Conservation (phyloP, 1,139 yeast species). For the Candida gigantensis region DNA sequence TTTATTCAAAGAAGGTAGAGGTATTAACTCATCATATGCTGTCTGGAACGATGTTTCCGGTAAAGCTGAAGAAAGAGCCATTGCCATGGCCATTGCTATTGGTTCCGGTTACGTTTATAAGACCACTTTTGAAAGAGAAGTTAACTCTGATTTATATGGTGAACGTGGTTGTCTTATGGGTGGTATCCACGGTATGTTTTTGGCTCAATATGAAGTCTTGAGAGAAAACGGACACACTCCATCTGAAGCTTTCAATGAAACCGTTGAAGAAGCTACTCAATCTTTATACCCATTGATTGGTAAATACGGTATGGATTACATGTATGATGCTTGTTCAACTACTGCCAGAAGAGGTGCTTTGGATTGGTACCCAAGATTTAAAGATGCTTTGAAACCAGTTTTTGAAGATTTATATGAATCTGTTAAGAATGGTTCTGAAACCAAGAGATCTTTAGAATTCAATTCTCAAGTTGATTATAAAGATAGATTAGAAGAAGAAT, state of each 20-base stretch:
- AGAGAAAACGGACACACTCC: slow-evolving; percentile 99
- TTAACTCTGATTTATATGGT: slow-evolving; percentile 98
- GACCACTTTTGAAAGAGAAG: slow-evolving; percentile 99
- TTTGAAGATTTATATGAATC: slow-evolving; percentile 94
- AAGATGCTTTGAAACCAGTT: slow-evolving; percentile 98
- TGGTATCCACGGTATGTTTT: slow-evolving; percentile 99
- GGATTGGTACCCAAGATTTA: slow-evolving; percentile 99
- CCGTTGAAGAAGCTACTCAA: slow-evolving; percentile 99
- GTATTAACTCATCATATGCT: slow-evolving; percentile 98
- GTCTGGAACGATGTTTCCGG: slow-evolving; percentile 99
- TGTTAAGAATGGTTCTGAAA: slow-evolving; percentile 94
- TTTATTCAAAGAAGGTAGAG: slow-evolving; percentile 99
- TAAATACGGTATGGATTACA: slow-evolving; percentile 99
- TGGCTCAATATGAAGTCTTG: slow-evolving; percentile 98
- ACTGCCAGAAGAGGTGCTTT: slow-evolving; percentile 99
- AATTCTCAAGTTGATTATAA: slow-evolving; percentile 98
- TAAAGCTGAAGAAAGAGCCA: slow-evolving; percentile 98
- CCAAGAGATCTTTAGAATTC: slow-evolving; percentile 96
- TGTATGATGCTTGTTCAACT: slow-evolving; percentile 99
- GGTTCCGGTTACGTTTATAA: slow-evolving; percentile 99
- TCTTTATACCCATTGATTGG: slow-evolving; percentile 98
- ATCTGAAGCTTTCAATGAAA: slow-evolving; percentile 99
- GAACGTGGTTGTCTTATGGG: slow-evolving; percentile 99
- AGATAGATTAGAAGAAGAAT: slow-evolving; percentile 91
- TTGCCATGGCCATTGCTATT: slow-evolving; percentile 97